Percentiles rank a stretch among this genome's conserved stretches.
These are phyloP conservation scores for Metschnikowia rubicola DNA, from an alignment of 805 yeast genomes.

Conservation along the genomic window DNA sequence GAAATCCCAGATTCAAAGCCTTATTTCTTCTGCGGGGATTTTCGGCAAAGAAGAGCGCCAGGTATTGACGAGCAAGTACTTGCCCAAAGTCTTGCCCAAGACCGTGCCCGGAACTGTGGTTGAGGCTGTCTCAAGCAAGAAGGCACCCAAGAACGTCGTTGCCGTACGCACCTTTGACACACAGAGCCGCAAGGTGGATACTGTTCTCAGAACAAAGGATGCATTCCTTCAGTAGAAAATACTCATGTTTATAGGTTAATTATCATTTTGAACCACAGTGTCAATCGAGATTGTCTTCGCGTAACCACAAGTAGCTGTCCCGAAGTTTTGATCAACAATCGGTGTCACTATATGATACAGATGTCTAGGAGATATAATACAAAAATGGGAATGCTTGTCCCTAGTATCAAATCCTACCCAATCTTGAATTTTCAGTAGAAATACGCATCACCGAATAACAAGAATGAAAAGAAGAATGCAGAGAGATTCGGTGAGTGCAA, in stretches of 20 bases:
- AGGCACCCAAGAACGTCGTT: constrained; percentile 45
- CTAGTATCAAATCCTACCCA: too few species aligned
- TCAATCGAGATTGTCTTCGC: too few species aligned
- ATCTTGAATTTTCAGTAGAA: too few species aligned
- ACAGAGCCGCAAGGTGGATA: constrained; percentile 47
- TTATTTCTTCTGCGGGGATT: constrained; percentile 42
- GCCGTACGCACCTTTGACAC: constrained; percentile 62
- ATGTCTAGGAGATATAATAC: too few species aligned
- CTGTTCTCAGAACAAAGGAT: constrained; percentile 51
- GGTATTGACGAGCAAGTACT: constrained; percentile 43
- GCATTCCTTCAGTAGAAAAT: constrained; percentile 34
- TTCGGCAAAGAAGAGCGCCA: constrained; percentile 37
- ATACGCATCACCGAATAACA: too few species aligned
- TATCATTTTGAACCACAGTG: too few species aligned
- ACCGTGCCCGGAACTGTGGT: constrained; percentile 40
- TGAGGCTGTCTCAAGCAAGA: constrained; percentile 33
- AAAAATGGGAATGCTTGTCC: too few species aligned
- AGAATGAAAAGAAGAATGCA: too few species aligned
- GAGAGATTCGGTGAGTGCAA: too few species aligned
- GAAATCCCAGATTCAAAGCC: constrained; percentile 37
- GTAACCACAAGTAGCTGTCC: too few species aligned
- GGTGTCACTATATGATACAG: too few species aligned
- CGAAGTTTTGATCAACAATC: too few species aligned
- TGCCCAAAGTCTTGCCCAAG: constrained; percentile 58
- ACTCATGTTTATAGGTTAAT: constrained; percentile 13